Evolutionary conservation across 2,329 filamentous ascomycete species (phyloP).

Genomic region (Neofusicoccum kwambonambiense): DNA sequence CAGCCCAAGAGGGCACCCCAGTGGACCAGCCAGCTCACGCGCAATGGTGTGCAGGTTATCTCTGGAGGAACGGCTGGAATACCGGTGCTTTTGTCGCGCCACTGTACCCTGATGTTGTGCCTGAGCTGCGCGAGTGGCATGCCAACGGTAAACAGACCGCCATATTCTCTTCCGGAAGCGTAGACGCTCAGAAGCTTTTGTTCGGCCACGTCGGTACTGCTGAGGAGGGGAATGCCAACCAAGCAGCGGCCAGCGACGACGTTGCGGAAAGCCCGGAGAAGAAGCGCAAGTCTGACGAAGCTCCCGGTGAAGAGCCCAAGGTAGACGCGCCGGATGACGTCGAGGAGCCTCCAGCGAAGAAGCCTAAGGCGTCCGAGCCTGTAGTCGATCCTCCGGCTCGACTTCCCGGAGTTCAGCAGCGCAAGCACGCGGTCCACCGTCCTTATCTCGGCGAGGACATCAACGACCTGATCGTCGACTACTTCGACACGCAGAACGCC

Average conservation of each 20-base stretch:
- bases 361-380: constrained; percentile 10
- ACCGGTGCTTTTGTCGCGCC: constrained; percentile 68
- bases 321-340: constrained; percentile 3
- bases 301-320: constrained; percentile 16
- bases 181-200: constrained; percentile 76
- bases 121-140: constrained; percentile 61
- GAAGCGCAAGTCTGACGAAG: constrained; percentile 19
- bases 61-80: constrained; percentile 74
- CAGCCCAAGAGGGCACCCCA: neutral
- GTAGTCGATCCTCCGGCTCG: neutral
- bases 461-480: constrained; percentile 35
- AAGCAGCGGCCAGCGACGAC: neutral
- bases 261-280: constrained; percentile 28
- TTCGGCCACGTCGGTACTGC: constrained; percentile 59
- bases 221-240: neutral
- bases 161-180: constrained; percentile 81
- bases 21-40: constrained; percentile 13
- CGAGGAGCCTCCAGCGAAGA: constrained; percentile 7
- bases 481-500: constrained; percentile 77
- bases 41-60: constrained; percentile 50
- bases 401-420: constrained; percentile 3
- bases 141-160: constrained; percentile 57
- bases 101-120: constrained; percentile 72
- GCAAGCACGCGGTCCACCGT: constrained; percentile 29
- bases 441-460: constrained; percentile 33